Evolutionary conservation across 176 grass and related monocot species (phyloP).

Genomic region (Puccinellia tenuiflora): DNA sequence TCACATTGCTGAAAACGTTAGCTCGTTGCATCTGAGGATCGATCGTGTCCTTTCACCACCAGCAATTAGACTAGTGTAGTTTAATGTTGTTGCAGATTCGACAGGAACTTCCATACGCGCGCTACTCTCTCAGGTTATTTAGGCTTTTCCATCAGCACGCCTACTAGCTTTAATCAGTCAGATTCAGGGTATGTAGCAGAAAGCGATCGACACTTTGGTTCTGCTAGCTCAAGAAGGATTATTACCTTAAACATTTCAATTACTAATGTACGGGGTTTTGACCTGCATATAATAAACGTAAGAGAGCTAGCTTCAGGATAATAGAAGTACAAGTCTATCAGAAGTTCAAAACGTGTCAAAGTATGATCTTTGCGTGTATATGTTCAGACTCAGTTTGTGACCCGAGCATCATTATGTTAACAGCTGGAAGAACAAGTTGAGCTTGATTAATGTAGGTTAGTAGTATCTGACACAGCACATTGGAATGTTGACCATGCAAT

Average conservation of each 20-base stretch:
- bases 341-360: not conserved
- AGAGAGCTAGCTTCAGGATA: not conserved
- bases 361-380: not conserved
- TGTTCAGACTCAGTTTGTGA: not conserved
- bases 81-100: conserved; percentile 30
- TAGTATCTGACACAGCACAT: not conserved
- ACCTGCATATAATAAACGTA: not conserved
- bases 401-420: not conserved
- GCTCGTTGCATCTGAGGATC: conserved; percentile 40
- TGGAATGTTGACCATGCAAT: not conserved
- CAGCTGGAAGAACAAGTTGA: not conserved
- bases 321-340: not conserved
- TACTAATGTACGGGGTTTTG: conserved; percentile 9
- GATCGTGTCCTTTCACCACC: conserved; percentile 6
- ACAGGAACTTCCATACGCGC: conserved; percentile 11
- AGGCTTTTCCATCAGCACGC: not conserved
- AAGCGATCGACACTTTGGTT: not conserved
- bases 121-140: not conserved
- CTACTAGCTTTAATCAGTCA: not conserved
- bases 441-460: not conserved
- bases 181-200: not conserved
- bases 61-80: conserved; percentile 6
- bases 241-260: not conserved
- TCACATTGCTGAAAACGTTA: not conserved
- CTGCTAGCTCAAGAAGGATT: not conserved